phyloP scores from a whole-genome alignment of 805 yeast species.

The Starmera caribaea region DNA sequence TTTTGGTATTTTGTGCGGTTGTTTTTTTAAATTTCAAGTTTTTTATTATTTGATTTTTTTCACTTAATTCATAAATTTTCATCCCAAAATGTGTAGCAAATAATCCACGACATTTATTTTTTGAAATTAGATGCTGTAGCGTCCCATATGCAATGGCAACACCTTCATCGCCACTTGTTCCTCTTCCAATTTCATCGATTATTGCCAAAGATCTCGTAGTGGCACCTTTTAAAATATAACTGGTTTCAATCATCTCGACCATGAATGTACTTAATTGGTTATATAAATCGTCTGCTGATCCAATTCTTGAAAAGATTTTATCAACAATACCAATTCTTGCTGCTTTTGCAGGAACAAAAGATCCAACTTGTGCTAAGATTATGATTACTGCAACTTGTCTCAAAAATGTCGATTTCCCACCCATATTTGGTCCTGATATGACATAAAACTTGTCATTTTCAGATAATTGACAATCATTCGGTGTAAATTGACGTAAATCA shows the following conservation, averaged over 20 bases:
- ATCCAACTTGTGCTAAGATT: slow-evolving; percentile 81
- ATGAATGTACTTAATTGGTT: slow-evolving; percentile 93
- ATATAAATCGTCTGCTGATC: slow-evolving; percentile 94
- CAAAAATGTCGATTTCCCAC: slow-evolving; percentile 90
- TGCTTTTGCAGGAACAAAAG: slow-evolving; percentile 71
- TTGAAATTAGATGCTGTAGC: slow-evolving; percentile 67
- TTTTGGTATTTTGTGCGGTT: slow-evolving; percentile 15
- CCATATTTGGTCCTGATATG: slow-evolving; percentile 96
- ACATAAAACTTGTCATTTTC: slow-evolving; percentile 51
- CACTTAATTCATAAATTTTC: slow-evolving; percentile 72
- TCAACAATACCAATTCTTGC: slow-evolving; percentile 83
- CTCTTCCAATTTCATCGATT: slow-evolving; percentile 92
- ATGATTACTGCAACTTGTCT: slow-evolving; percentile 85
- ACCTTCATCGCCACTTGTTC: slow-evolving; percentile 79
- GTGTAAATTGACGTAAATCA: slow-evolving; percentile 42
- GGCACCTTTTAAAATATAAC: slow-evolving; percentile 74
- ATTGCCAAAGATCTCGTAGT: slow-evolving; percentile 72
- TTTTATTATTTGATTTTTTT: slow-evolving; percentile 44
- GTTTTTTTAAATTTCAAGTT: slow-evolving; percentile 77
- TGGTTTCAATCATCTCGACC: slow-evolving; percentile 94
- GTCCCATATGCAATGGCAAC: slow-evolving; percentile 97
- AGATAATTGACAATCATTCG: slow-evolving; percentile 68
- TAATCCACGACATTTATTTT: slow-evolving; percentile 65
- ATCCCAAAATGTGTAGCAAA: slow-evolving; percentile 94
- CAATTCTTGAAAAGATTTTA: slow-evolving; percentile 88